Conservation (phyloP, 129 eudicot genomes). For the Ambrosia trifida region DNA sequence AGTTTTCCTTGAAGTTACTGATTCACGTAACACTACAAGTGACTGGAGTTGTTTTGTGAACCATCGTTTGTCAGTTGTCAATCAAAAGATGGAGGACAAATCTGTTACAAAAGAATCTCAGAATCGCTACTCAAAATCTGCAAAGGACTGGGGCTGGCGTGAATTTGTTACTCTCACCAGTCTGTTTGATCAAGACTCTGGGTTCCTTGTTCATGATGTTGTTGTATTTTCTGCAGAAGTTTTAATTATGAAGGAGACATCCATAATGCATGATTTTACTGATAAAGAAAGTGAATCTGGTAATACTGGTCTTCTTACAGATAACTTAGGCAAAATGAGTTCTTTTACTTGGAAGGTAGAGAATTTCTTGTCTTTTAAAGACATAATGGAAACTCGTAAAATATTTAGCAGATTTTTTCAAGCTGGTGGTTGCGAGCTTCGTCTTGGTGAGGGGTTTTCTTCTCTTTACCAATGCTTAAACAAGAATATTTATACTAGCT, state of each 20-base stretch:
- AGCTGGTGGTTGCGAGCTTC: constrained; percentile 99
- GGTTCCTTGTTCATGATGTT: constrained; percentile 83
- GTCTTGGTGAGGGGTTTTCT: constrained; percentile 67
- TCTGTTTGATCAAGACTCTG: constrained; percentile 97
- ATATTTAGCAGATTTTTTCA: constrained; percentile 96
- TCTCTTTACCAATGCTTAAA: constrained; percentile 9
- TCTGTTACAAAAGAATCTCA: constrained; percentile 95
- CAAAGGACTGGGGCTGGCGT: constrained; percentile 99
- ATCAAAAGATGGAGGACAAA: constrained; percentile 86
- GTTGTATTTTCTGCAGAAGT: constrained; percentile 92
- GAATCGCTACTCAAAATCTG: constrained; percentile 97
- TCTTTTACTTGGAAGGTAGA: constrained; percentile 98
- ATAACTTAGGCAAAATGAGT: constrained; percentile 59
- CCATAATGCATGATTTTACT: constrained; percentile 61
- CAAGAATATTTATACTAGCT: background rate
- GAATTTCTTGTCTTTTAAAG: constrained; percentile 92
- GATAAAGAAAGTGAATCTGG: constrained; percentile 58
- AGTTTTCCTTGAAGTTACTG: constrained; percentile 96
- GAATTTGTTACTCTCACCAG: constrained; percentile 97
- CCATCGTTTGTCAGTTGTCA: constrained; percentile 89
- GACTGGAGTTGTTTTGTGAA: constrained; percentile 99
- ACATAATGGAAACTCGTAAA: constrained; percentile 97
- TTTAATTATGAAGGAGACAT: constrained; percentile 86
- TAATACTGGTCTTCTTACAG: constrained; percentile 37
- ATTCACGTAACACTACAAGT: constrained; percentile 79